A percentile compares a stretch with the other conserved stretches of the same genome.
Evolutionary conservation across 78 protist species (phyloP).

Genomic region (Goniomonas avonlea): DNA sequence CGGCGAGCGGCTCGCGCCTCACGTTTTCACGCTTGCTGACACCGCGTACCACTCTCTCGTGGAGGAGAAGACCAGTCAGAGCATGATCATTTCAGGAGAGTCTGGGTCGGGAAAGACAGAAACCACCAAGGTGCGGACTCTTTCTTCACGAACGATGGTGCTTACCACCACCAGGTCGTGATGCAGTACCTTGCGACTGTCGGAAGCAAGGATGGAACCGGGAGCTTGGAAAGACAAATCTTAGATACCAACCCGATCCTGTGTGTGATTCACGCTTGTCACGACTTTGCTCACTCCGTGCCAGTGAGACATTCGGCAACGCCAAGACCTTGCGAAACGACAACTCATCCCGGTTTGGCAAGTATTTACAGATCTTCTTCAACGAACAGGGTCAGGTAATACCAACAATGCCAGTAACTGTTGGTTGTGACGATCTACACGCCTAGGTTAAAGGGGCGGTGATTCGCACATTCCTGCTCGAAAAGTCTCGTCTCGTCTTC

Average conservation of each 20-base stretch:
- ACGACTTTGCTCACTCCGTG: too few species aligned
- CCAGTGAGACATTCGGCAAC: conserved; percentile 5
- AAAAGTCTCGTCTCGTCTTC: conserved; percentile 74
- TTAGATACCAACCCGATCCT: neutral
- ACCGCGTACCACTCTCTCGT: conserved; percentile 36
- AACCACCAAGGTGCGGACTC: conserved; percentile 18
- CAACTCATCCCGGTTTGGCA: conserved; percentile 32
- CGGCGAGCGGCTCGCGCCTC: conserved; percentile 47
- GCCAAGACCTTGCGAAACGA: conserved; percentile 31
- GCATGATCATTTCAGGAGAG: conserved; percentile 8
- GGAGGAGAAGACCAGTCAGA: neutral
- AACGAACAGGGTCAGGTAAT: neutral
- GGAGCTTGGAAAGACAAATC: neutral
- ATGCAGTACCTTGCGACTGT: conserved; percentile 19
- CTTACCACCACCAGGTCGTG: neutral
- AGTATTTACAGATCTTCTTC: conserved; percentile 26
- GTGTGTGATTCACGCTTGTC: too few species aligned
- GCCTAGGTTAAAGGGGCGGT: neutral
- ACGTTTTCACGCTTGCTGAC: conserved; percentile 62
- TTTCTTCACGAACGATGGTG: neutral
- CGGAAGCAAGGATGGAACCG: neutral
- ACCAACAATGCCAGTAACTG: neutral
- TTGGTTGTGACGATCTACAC: conserved; percentile 19
- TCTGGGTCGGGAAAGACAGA: conserved; percentile 37
- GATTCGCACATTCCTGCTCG: conserved; percentile 43